A percentile compares a stretch with the other conserved stretches of the same genome.
These are phyloP conservation scores for Whalleya microplaca DNA, from an alignment of 2,329 filamentous ascomycete genomes.

Conservation along the genomic window DNA sequence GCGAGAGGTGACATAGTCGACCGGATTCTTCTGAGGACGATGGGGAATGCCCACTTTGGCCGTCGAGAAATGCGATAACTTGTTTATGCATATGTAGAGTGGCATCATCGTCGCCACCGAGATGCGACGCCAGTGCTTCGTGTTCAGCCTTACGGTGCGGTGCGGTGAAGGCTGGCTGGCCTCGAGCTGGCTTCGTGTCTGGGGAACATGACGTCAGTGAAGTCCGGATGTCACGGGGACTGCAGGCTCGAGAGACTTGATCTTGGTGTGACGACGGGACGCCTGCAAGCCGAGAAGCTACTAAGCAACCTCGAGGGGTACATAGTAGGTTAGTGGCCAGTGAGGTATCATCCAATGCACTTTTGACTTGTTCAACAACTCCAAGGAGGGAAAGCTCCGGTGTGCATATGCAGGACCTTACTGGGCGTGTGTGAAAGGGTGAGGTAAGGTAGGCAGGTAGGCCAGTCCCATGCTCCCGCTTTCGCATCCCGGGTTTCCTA, in stretches of 20 bases:
- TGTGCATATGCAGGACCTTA: neutral
- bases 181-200: neutral
- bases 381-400: constrained; percentile 16
- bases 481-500: neutral
- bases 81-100: neutral
- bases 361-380: constrained; percentile 2
- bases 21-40: neutral
- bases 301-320: no score
- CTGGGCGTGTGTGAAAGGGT: no score
- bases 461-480: neutral
- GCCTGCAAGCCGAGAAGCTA: neutral
- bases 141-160: neutral
- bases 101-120: neutral
- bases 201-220: neutral
- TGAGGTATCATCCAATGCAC: neutral
- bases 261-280: neutral
- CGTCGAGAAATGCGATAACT: neutral
- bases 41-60: neutral
- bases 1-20: no score
- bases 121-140: neutral
- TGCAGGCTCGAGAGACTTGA: neutral
- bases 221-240: neutral
- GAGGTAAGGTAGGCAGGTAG: no score
- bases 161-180: neutral
- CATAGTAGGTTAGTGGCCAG: no score